Evolutionary conservation across 1,284 basidiomycete species (phyloP).

Genomic region (Pascua guehoae): DNA sequence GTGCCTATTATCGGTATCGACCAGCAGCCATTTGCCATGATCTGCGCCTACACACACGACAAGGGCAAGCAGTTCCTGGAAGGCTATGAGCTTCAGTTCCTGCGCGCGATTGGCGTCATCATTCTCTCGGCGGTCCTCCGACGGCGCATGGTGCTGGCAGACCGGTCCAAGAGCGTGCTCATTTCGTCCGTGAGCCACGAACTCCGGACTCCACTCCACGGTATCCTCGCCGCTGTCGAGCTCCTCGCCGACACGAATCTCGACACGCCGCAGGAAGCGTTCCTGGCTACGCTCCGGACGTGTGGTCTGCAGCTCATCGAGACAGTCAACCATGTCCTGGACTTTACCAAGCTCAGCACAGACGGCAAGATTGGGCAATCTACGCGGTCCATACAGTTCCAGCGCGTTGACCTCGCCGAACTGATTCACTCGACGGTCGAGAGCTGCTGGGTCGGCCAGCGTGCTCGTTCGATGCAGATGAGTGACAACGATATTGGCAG

Average conservation of each 20-base stretch:
- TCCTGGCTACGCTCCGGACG: conserved; percentile 59
- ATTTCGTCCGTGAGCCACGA: conserved; percentile 84
- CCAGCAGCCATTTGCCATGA: conserved; percentile 84
- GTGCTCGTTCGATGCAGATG: conserved; percentile 64
- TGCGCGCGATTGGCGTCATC: conserved; percentile 85
- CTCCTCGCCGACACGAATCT: conserved; percentile 76
- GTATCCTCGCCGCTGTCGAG: conserved; percentile 86
- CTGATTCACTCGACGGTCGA: conserved; percentile 94
- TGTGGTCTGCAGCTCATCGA: conserved; percentile 54
- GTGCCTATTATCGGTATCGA: conserved; percentile 93
- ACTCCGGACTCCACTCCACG: conserved; percentile 81
- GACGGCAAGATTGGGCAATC: conserved; percentile 60
- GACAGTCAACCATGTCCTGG: conserved; percentile 88
- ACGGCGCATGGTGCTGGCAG: conserved; percentile 86
- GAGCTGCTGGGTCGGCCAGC: conserved; percentile 90
- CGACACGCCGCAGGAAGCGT: conserved; percentile 76
- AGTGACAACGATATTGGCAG: conserved; percentile 70
- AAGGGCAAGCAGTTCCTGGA: conserved; percentile 77
- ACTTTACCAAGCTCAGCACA: conserved; percentile 94
- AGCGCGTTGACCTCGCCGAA: conserved; percentile 75
- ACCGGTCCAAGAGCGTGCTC: conserved; percentile 58
- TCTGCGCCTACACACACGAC: conserved; percentile 82
- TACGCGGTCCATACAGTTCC: conserved; percentile 58
- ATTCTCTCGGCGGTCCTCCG: conserved; percentile 91
- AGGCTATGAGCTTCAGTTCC: conserved; percentile 86